phyloP scores from a whole-genome alignment of 768 basidiomycete genomes.

The Agaricus subrufescens region DNA sequence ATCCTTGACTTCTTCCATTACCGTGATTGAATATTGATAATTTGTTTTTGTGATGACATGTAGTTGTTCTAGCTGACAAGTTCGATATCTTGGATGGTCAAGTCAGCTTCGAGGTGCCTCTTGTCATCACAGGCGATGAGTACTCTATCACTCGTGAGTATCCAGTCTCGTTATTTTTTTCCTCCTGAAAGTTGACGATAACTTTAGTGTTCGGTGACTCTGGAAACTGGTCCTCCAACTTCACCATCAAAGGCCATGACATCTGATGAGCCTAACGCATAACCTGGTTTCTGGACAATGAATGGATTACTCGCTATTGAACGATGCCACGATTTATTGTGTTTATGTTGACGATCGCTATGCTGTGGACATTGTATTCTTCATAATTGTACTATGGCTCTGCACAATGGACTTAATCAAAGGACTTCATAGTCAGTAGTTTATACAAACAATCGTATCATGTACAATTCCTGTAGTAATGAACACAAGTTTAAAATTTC shows the following conservation, averaged over 20 bases:
- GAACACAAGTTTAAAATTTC: too few species aligned
- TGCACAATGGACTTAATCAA: too few species aligned
- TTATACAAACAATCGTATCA: too few species aligned
- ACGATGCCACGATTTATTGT: too few species aligned
- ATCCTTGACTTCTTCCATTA: too few species aligned
- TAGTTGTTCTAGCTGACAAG: constrained; percentile 25
- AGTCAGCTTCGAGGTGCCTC: constrained; percentile 29
- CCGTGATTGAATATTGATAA: neutral
- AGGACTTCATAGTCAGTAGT: too few species aligned
- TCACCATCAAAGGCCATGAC: neutral
- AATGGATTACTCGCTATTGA: neutral
- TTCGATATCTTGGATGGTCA: constrained; percentile 35
- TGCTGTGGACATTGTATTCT: too few species aligned
- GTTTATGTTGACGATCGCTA: too few species aligned
- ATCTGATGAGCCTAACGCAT: neutral
- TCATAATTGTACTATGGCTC: too few species aligned
- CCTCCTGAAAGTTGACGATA: neutral
- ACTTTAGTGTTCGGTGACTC: constrained; percentile 27
- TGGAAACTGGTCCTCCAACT: constrained; percentile 18
- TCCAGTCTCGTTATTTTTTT: neutral
- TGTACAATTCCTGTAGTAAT: too few species aligned
- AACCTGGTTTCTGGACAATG: neutral
- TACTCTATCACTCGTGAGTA: constrained; percentile 37
- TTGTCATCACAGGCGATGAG: constrained; percentile 25
- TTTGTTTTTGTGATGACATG: neutral